Evolutionary conservation across 2,329 filamentous ascomycete species (phyloP), one percentile per base, ranked within the genome.

Genomic region (Zalaria sp.): DNA sequence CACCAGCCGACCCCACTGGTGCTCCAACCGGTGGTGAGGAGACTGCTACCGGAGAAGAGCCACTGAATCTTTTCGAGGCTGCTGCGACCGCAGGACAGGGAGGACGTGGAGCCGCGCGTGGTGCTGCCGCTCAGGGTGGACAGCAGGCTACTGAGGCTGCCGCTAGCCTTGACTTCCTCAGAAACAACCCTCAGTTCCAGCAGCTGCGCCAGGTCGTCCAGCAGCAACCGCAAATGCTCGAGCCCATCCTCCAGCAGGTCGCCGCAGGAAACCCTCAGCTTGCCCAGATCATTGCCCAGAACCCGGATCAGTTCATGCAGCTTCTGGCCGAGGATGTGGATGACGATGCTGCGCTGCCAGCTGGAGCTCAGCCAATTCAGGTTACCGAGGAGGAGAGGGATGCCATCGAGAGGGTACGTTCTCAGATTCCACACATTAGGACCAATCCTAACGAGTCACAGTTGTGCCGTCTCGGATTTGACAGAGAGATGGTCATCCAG

Each of bases 351-450:
- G 80, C 82, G 41, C 67, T 95, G 43, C 89, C 88, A 27, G 87
- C 88, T 10, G 91, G 88, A 47, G 83, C 86, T 6, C 85, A 93
- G 62, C 77, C 83, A 37, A 93, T 98, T 52, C 77, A 78, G 40
- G 89, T 98, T 31, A 96, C 91, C 1, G 85, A 93, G 60, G 91
- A 96, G 60, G 91, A 98, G 70, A 79, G 88, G 45, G 89, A 94
- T 61, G 91, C 91, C 25, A 98, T 98, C 53, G 91, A 98, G 68
- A 77, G 91, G 60, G 85, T 91, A 75, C 64, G 76, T 69, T 37
- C 11, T 5, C 9, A 34, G 6, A 4, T 25, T 38, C 36, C 32
- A 42, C 35, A n/a, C 47, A 35, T 26, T 11, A 29, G 37, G 38
- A 10, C 36, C 11, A 9, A 42, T 34, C 35, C 35, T 43, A 37